Evolutionary conservation across 2,329 filamentous ascomycete species (phyloP).

Genomic region (Diaporthe sp.): DNA sequence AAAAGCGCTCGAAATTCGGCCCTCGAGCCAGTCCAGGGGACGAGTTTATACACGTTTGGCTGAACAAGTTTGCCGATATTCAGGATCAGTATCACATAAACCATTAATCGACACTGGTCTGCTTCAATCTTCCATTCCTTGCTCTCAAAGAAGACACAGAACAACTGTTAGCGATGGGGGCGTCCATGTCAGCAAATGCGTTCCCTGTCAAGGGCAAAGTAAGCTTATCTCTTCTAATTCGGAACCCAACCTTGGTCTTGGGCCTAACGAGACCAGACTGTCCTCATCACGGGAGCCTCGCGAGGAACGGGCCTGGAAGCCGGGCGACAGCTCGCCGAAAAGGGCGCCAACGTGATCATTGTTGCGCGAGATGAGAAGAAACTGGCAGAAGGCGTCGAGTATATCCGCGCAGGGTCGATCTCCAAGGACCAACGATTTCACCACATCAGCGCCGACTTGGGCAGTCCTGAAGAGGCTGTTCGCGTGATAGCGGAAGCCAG

Average conservation of each 20-base stretch:
- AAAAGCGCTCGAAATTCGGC: not conserved
- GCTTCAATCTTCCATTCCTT: not conserved
- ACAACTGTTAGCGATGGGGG: not conserved
- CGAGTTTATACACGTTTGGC: not conserved
- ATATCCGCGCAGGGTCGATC: constrained; percentile 8
- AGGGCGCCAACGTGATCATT: constrained; percentile 89
- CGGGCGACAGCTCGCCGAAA: constrained; percentile 81
- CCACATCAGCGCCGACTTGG: constrained; percentile 76
- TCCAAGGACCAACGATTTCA: constrained; percentile 72
- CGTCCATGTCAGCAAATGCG: constrained; percentile 18
- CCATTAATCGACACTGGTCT: not conserved
- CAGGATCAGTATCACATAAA: not conserved
- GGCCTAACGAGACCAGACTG: constrained; percentile 70
- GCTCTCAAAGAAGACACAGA: not conserved
- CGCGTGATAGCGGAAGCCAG: constrained; percentile 71
- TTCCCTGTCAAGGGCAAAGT: constrained; percentile 33
- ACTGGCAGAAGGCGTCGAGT: constrained; percentile 76
- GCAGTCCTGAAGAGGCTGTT: constrained; percentile 66
- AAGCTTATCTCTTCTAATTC: not conserved
- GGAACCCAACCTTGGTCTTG: not conserved
- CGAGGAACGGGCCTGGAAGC: constrained; percentile 90
- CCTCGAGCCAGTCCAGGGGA: not conserved
- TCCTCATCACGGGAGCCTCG: constrained; percentile 91
- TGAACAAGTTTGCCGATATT: not conserved
- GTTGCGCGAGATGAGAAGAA: constrained; percentile 84